These are phyloP conservation scores for Fraxinus albicans DNA, from an alignment of 305 asterid species.

Conservation along the genomic window DNA sequence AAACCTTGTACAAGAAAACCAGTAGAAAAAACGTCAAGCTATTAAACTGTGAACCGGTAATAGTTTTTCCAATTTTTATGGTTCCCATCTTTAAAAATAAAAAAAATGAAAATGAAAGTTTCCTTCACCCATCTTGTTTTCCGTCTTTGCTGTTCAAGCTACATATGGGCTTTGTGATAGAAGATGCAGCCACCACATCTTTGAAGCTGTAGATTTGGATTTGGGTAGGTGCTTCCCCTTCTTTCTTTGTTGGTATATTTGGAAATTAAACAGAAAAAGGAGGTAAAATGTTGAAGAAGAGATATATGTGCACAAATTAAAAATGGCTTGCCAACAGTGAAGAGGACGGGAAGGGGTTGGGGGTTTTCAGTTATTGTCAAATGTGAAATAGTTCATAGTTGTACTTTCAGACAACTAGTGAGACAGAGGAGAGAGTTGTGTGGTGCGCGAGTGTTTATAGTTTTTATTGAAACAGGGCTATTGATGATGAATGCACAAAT, in stretches of 20 bases:
- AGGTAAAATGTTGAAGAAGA: not conserved
- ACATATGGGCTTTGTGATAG: not conserved
- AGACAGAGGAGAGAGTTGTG: not conserved
- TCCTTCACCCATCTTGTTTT: not conserved
- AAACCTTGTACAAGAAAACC: not conserved
- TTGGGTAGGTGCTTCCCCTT: not conserved
- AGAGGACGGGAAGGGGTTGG: not conserved
- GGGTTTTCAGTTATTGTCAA: not conserved
- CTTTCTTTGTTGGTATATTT: not conserved
- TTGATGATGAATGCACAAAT: not conserved
- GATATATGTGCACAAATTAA: not conserved
- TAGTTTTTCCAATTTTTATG: not conserved
- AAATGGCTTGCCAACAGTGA: not conserved
- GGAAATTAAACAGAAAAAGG: not conserved
- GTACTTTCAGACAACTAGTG: not conserved
- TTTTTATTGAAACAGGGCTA: not conserved
- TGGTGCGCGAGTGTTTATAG: not conserved
- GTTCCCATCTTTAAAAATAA: not conserved
- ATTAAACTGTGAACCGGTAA: not conserved
- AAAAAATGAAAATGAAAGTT: not conserved
- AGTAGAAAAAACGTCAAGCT: not conserved
- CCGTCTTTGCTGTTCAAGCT: not conserved
- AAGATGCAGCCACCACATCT: not conserved
- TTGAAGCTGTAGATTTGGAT: not conserved
- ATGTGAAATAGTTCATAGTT: not conserved